phyloP scores from a whole-genome alignment of 371 early-diverging fungal genomes.

The Capillidium rhysosporum region DNA sequence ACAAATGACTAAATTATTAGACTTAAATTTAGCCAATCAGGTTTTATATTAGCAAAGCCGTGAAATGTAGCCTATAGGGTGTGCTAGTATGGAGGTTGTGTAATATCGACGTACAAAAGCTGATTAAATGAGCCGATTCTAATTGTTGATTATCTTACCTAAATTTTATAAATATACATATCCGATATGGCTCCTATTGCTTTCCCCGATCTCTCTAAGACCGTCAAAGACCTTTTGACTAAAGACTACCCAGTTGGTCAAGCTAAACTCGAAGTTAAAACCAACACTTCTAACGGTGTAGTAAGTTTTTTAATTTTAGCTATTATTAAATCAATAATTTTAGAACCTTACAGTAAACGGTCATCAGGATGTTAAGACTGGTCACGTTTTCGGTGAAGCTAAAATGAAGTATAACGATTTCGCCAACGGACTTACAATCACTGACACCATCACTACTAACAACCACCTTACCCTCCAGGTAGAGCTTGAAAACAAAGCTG shows the following conservation, averaged over 20 bases:
- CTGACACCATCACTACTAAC: constrained; percentile 87
- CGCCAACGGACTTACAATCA: constrained; percentile 76
- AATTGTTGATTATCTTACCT: constrained; percentile 5
- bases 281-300: constrained; percentile 82
- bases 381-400: constrained; percentile 82
- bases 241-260: constrained; percentile 92
- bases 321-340: not conserved
- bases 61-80: no score
- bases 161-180: constrained; percentile 10
- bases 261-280: constrained; percentile 93
- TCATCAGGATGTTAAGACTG: constrained; percentile 81
- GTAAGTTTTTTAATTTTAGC: constrained; percentile 26
- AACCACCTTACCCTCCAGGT: constrained; percentile 81
- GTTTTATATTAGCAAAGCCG: no score
- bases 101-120: no score
- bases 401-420: constrained; percentile 91
- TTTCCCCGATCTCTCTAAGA: constrained; percentile 89
- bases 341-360: constrained; percentile 91
- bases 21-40: no score
- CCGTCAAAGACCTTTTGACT: constrained; percentile 82
- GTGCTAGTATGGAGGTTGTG: no score
- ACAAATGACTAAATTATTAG: no score
- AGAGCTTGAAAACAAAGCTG: constrained; percentile 83
- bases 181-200: constrained; percentile 30
- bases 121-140: no score